Conservation (phyloP, 805 yeast genomes). For the Metschnikowia noctiluminum region DNA sequence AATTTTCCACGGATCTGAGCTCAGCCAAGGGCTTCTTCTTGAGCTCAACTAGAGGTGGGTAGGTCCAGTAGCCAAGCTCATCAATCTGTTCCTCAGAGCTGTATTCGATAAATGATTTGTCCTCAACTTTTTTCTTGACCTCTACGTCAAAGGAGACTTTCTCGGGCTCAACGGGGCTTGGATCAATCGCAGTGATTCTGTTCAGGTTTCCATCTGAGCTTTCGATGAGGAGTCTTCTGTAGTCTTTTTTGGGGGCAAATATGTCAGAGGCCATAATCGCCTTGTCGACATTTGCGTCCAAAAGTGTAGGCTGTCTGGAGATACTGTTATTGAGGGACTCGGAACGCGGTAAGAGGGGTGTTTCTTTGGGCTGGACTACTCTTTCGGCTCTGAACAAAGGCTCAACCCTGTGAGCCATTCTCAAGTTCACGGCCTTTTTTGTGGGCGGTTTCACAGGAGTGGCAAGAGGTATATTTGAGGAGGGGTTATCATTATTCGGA, state of each 20-base stretch:
- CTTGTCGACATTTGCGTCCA: conserved; percentile 47
- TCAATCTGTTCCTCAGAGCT: conserved; percentile 37
- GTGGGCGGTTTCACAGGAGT: conserved; percentile 17
- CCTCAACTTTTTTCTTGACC: conserved; percentile 1
- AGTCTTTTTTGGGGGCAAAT: conserved; percentile 59
- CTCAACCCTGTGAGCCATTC: conserved; percentile 55
- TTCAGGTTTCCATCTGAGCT: conserved; percentile 25
- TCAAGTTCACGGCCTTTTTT: conserved; percentile 59
- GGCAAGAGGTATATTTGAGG: conserved; percentile 29
- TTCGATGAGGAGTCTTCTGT: conserved; percentile 54
- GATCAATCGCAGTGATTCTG: not conserved
- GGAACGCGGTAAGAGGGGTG: conserved; percentile 9
- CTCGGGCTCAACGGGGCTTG: conserved; percentile 20
- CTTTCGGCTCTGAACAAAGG: conserved; percentile 42
- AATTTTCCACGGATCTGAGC: conserved; percentile 57
- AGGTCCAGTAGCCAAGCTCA: conserved; percentile 81
- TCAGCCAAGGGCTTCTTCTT: conserved; percentile 57
- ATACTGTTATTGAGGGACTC: conserved; percentile 6
- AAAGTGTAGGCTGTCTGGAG: conserved; percentile 3
- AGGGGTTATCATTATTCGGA: conserved; percentile 18
- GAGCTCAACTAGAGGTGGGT: conserved; percentile 70
- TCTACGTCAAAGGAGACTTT: conserved; percentile 32
- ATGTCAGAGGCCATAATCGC: conserved; percentile 70
- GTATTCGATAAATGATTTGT: conserved; percentile 17
- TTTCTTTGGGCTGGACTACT: not conserved